Conservation (phyloP, 495 filamentous ascomycete genomes). For the Hypoxylon intermedium region DNA sequence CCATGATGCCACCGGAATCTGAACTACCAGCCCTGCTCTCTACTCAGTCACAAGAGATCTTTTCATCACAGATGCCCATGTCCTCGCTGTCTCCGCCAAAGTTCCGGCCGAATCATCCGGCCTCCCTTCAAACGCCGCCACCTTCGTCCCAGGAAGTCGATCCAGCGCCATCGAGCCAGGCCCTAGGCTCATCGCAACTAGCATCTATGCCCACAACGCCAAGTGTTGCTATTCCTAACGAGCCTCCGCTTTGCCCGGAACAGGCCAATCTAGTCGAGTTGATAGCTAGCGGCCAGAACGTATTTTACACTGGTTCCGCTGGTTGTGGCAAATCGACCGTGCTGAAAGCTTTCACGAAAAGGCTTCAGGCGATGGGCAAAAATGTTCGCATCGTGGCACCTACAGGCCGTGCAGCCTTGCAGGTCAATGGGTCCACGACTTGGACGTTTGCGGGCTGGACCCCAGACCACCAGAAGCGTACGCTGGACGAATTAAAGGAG, state of each 20-base stretch:
- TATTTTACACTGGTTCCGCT: constrained; percentile 69
- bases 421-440: constrained; percentile 60
- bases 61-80: neutral
- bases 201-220: neutral
- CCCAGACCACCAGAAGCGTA: constrained; percentile 42
- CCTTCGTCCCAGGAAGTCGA: constrained; percentile 6
- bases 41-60: neutral
- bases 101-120: neutral
- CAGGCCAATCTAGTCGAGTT: constrained; percentile 24
- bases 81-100: neutral
- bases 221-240: neutral
- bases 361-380: constrained; percentile 43
- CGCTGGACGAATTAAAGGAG: constrained; percentile 18
- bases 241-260: constrained; percentile 32
- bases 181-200: neutral
- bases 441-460: constrained; percentile 64
- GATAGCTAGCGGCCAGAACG: constrained; percentile 49
- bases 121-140: constrained; percentile 1
- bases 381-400: constrained; percentile 62
- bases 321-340: constrained; percentile 68
- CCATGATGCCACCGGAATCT: neutral
- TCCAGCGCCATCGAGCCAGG: neutral
- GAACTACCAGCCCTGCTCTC: neutral
- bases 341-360: constrained; percentile 54
- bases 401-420: constrained; percentile 62